Percentiles rank a stretch among this genome's conserved stretches.
phyloP scores from a whole-genome alignment of 2,329 filamentous ascomycete species.

The Thelonectria blattea region DNA sequence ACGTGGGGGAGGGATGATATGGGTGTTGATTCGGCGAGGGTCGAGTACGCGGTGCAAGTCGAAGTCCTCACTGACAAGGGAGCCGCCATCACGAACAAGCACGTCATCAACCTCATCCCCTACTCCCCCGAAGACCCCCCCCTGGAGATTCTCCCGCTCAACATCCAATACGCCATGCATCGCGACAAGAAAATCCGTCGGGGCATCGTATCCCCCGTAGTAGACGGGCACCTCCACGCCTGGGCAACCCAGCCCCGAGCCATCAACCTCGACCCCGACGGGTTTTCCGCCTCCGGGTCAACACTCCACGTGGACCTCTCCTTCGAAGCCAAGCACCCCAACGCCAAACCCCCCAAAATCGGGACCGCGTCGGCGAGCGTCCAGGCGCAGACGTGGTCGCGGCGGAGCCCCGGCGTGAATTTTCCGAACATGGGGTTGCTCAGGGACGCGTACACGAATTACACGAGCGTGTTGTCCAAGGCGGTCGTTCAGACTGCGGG shows the following conservation, averaged over 20 bases:
- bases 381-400: slow-evolving; percentile 33
- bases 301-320: slow-evolving; percentile 24
- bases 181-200: slow-evolving; percentile 32
- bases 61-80: slow-evolving; percentile 14
- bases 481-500: background rate
- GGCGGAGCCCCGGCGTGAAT: slow-evolving; percentile 24
- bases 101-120: slow-evolving; percentile 30
- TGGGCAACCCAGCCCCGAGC: slow-evolving; percentile 30
- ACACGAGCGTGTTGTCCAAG: background rate
- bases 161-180: slow-evolving; percentile 25
- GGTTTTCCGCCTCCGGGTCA: slow-evolving; percentile 22
- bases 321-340: slow-evolving; percentile 24
- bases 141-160: slow-evolving; percentile 26
- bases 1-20: slow-evolving; percentile 34
- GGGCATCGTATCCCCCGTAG: slow-evolving; percentile 26
- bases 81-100: slow-evolving; percentile 17
- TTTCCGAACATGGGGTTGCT: slow-evolving; percentile 28
- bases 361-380: slow-evolving; percentile 20
- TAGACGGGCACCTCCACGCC: slow-evolving; percentile 25
- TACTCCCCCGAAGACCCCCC: slow-evolving; percentile 32
- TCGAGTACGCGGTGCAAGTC: slow-evolving; percentile 28
- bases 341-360: slow-evolving; percentile 22
- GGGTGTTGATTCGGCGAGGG: slow-evolving; percentile 22
- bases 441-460: slow-evolving; percentile 12
- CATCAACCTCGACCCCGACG: slow-evolving; percentile 25